Evolutionary conservation across 768 basidiomycete genomes (phyloP), one percentile per base, ranked within the genome.

Genomic region (Podaxis carcinomalis): DNA sequence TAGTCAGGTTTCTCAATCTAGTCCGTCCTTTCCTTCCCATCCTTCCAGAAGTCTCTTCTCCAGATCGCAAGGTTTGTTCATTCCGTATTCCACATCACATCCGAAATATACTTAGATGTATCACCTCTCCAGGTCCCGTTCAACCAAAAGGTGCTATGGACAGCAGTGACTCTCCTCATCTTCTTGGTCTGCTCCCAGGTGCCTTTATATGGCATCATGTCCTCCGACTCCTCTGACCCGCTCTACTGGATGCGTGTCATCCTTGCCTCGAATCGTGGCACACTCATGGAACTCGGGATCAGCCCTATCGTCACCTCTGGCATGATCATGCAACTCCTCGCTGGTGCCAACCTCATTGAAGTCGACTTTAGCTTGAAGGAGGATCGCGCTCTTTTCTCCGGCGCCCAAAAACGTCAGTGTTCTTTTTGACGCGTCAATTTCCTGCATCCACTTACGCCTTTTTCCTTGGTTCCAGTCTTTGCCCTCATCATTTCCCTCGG

Each of bases 241-340:
- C 87, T 99, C 46, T 98, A 97, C 80, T 98, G 96, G 97, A 95
- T 98, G 90, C 92, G 96, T 77, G 96, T 96, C 79, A 98, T 99
- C 77, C 86, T 99, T 63, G 96, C 97, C 23, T 97, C 94, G 5
- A 98, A 98, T 79, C 86, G 96, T 62, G 97, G 97, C 65, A 98
- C 97, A 1, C 88, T 98, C 63, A 99, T 99, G 97, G 97, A 99
- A 77, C 87, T 99, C 63, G 96, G 97, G 62, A 98, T 98, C 68
- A 95, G 88, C 28, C 97, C 97, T 42, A 97, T 98, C 71, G 86
- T 98, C 73, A 99, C 97, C 9, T 92, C 90, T 55, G 97, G 97
- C 69, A 98, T 98, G 96, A 99, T 98, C 75, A 98, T 99, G 93
- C 97, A 99, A 76, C 88, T 99, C 47, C 83, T 99, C 63, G 95